Evolutionary conservation across 2,329 filamentous ascomycete species (phyloP).

Genomic region (Ophiostoma angusticollis): DNA sequence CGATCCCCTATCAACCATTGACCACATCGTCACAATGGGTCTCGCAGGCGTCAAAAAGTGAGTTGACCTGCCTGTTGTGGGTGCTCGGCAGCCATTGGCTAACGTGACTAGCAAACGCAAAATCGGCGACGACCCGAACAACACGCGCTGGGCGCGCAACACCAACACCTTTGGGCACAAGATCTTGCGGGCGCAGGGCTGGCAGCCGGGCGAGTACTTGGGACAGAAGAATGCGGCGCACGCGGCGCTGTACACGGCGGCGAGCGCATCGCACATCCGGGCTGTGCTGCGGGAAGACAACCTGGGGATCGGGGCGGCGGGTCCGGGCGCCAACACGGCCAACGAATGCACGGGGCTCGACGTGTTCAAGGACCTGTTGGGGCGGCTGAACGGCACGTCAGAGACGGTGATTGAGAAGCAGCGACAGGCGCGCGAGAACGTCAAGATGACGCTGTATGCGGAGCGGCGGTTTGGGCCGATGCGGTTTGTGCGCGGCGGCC

Average conservation of each 20-base stretch:
- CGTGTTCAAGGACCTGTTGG: conserved; percentile 74
- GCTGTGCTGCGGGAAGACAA: conserved; percentile 83
- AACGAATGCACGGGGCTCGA: conserved; percentile 76
- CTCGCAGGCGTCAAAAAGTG: conserved; percentile 57
- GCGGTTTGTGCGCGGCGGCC: conserved; percentile 78
- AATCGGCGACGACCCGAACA: conserved; percentile 86
- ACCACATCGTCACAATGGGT: conserved; percentile 39
- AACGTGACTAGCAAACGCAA: conserved; percentile 36
- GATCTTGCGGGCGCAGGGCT: conserved; percentile 79
- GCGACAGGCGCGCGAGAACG: conserved; percentile 51
- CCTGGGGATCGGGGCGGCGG: conserved; percentile 73
- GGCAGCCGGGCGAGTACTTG: conserved; percentile 73
- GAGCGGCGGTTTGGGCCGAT: conserved; percentile 66
- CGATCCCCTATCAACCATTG: no score
- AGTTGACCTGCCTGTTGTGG: no score
- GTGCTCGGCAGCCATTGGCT: no score
- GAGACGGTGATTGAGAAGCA: conserved; percentile 61
- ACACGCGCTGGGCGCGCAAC: conserved; percentile 81
- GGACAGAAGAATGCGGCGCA: conserved; percentile 68
- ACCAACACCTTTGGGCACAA: conserved; percentile 76
- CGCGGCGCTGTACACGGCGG: conserved; percentile 61
- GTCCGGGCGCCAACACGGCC: conserved; percentile 41
- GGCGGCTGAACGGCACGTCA: conserved; percentile 77
- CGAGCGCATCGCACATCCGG: conserved; percentile 74
- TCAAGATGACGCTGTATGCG: conserved; percentile 61